Evolutionary conservation across 2,329 filamentous ascomycete genomes (phyloP), one percentile per base, ranked within the genome.

Genomic region (Cryphonectria naterciae): DNA sequence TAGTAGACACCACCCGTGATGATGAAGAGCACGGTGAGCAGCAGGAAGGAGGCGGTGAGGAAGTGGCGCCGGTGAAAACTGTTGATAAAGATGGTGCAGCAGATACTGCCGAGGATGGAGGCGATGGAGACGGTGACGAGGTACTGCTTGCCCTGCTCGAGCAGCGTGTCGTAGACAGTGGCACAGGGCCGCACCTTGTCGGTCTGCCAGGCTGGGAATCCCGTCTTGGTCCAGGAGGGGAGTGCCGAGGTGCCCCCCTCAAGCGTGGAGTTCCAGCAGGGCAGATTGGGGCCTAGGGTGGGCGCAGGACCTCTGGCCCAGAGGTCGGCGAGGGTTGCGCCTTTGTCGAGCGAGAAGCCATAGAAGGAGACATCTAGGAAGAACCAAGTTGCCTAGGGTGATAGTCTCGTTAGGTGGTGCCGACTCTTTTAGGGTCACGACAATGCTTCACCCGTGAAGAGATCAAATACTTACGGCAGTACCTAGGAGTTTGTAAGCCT

Each of bases 331-430:
- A 84, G 75, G 0, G 82, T 83, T 8, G 80, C 79, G 65, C 81
- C 75, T 68, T 84, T 84, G 65, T 85, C 85, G 6, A 88, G 80
- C 4, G 84, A 84, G 69, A 88, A 85, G 2, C 86, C 87, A 72
- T 88, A 88, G 73, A 88, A 88, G 19, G 85, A 85, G n/a, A 88
- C 79, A 69, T 89, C 87, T 15, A 89, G 80, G 6, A 87, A 82
- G 46, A 87, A 83, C 86, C 86, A 88, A 28, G 83, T 82, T 37
- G 84, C 77, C 66, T 68, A n/a, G 19, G n/a, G 25, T 41, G 19
- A 39, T 2, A 22, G 63, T 39, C 13, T 5, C 63, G 58, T 49
- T 7, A 49, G 7, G 1, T 7, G 46, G 17, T 62, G 28, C 22
- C 19, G 19, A 41, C 17, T 35, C 22, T 35, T 13, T 19, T 22